These are phyloP conservation scores for Amaranthus cruentus DNA, from an alignment of 148 eudicot species.

Conservation along the genomic window DNA sequence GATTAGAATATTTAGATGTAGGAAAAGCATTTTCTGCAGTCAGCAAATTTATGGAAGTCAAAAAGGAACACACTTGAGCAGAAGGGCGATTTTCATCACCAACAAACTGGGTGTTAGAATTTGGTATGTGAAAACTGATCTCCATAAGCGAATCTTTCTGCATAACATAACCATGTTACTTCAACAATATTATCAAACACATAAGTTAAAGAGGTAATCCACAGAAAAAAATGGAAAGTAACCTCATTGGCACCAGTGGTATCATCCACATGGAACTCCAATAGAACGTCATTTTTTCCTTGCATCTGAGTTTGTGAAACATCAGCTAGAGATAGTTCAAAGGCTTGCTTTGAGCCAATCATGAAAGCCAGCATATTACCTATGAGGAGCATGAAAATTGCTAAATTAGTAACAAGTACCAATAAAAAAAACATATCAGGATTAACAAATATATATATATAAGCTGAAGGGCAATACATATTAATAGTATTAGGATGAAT, in stretches of 20 bases:
- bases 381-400: constrained; percentile 17
- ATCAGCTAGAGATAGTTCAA: constrained; percentile 95
- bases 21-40: not conserved
- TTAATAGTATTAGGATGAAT: no score
- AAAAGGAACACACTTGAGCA: constrained; percentile 58
- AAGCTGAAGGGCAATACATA: no score
- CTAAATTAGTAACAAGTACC: no score
- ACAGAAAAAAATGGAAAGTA: constrained; percentile 10
- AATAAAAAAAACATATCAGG: no score
- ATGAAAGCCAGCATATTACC: constrained; percentile 78
- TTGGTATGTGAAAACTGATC: constrained; percentile 89
- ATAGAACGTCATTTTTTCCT: constrained; percentile 86
- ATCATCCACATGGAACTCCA: constrained; percentile 98
- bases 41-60: not conserved
- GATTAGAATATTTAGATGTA: not conserved
- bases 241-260: constrained; percentile 98
- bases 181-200: not conserved
- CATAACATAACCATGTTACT: not conserved
- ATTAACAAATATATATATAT: no score
- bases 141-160: constrained; percentile 99
- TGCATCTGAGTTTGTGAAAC: constrained; percentile 94
- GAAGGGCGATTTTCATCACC: constrained; percentile 93
- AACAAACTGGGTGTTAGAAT: constrained; percentile 87
- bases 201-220: not conserved
- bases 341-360: constrained; percentile 84